Base-by-base conservation (phyloP, 176 grass and related monocot species). In the Eleusine coracana region DNA sequence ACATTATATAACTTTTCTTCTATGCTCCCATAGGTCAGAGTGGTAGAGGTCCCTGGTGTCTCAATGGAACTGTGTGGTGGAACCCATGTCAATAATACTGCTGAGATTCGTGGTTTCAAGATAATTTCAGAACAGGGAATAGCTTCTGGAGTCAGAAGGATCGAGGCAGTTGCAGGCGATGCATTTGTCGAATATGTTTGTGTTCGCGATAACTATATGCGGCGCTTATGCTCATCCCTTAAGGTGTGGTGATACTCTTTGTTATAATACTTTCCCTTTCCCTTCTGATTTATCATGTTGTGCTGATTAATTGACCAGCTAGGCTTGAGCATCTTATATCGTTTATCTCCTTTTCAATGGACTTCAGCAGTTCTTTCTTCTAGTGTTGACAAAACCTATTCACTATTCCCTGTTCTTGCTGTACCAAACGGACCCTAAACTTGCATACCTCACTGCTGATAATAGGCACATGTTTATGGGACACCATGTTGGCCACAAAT, bases 1-100 rank as follows among this genome's bases (percentile, higher is more conserved):
- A 51, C 28, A 27, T 34, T 73, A 41, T 18, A 16, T 4, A 23
- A 3, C 66, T 75, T 64, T 77, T 87, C 40, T 42, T 42, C 2
- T 87, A 51, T 82, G 16, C 36, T 70, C 18, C 72, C 42, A 75
- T 74, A 98, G 96, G 96, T 98, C 72, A 93, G 96, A 91, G 96
- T 98, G 15, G 90, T 98, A 59, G 92, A 89, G 84, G 89, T 98
- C 50, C 96, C 96, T 82, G 96, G 92, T 64, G 87, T 98, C 45
- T 98, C 96, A 73, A 91, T 98, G 96, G 96, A 98, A 82, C 85
- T 98, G 15, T 95, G 96, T 82, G 92, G 96, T 77, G 96, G 96
- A 55, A 98, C 96, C 78, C 96, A 95, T 86, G 96, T 98, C 18
- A 88, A 66, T 66, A 98, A 93, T 91, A 95, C 96, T 65, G 86